Evolutionary conservation across 2,329 filamentous ascomycete genomes (phyloP).

Genomic region (Daldinia eschscholtzii): DNA sequence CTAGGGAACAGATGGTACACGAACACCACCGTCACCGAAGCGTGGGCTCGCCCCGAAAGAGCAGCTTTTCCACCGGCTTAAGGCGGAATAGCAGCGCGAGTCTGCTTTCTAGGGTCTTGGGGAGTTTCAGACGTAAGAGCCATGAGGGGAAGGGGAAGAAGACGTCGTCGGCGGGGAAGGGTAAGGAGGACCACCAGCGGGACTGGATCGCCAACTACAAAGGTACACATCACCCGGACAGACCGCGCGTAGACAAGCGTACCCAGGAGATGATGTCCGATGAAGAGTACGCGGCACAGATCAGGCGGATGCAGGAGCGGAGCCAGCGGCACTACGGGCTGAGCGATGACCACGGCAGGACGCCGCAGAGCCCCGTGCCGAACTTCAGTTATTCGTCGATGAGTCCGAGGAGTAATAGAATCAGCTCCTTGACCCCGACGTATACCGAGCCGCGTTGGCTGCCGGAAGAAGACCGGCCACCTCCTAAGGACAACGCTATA

Average conservation of each 20-base stretch:
- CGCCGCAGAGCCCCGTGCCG: neutral
- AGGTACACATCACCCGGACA: conserved; percentile 40
- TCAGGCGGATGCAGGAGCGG: conserved; percentile 33
- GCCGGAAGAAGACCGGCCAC: neutral
- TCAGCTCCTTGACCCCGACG: neutral
- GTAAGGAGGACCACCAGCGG: conserved; percentile 4
- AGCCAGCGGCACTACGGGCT: conserved; percentile 20
- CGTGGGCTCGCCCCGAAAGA: conserved; percentile 18
- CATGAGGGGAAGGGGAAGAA: conserved; percentile 20
- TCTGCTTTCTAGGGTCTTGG: conserved; percentile 37
- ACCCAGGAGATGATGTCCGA: conserved; percentile 18
- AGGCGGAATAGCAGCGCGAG: conserved; percentile 15
- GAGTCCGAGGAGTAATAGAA: conserved; percentile 26
- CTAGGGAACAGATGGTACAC: conserved; percentile 22
- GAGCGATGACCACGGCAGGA: neutral
- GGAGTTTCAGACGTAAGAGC: conserved; percentile 30
- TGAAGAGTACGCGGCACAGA: conserved; percentile 25
- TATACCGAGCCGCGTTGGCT: neutral
- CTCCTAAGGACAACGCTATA: neutral
- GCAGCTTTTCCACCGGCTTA: neutral
- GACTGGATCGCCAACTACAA: conserved; percentile 36
- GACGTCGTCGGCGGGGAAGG: neutral
- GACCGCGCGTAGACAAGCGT: conserved; percentile 35
- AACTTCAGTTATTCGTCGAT: conserved; percentile 35
- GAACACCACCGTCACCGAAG: conserved; percentile 6